phyloP scores from a whole-genome alignment of 2,329 filamentous ascomycete genomes.

The Neophaeococcomyces aloes region DNA sequence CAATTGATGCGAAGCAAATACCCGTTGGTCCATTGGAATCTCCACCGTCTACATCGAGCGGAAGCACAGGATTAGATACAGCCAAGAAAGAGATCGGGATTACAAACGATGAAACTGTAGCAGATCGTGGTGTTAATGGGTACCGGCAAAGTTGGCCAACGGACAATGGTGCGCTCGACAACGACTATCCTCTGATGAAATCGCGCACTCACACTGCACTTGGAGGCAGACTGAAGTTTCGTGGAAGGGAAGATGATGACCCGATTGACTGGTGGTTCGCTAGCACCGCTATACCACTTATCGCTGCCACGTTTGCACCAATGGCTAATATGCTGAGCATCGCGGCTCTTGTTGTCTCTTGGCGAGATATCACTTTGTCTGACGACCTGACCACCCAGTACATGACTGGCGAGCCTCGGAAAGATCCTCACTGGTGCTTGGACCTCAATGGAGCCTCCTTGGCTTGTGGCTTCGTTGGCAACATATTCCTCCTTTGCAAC shows the following conservation, averaged over 20 bases:
- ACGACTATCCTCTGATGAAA: background rate
- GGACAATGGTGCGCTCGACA: background rate
- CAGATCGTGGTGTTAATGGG: background rate
- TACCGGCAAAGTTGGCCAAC: background rate
- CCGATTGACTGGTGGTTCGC: slow-evolving; percentile 40
- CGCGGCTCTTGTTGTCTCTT: slow-evolving; percentile 69
- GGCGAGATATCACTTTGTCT: slow-evolving; percentile 48
- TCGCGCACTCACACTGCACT: slow-evolving; percentile 7
- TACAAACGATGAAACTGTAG: background rate
- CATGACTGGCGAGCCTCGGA: slow-evolving; percentile 41
- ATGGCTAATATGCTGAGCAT: slow-evolving; percentile 82
- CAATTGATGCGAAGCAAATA: no score
- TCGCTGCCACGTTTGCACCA: slow-evolving; percentile 74
- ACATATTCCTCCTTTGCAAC: slow-evolving; percentile 73
- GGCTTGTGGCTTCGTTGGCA: slow-evolving; percentile 63
- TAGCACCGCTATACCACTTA: slow-evolving; percentile 54
- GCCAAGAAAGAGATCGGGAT: background rate
- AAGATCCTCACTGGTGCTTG: slow-evolving; percentile 64
- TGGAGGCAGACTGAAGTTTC: slow-evolving; percentile 24
- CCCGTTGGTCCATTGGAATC: background rate
- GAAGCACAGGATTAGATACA: background rate
- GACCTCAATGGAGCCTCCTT: slow-evolving; percentile 70
- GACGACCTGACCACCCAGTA: slow-evolving; percentile 39
- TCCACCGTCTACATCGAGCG: background rate
- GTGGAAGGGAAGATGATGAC: slow-evolving; percentile 34